Base-by-base conservation (phyloP, 2,329 filamentous ascomycete species). In the Talaromyces marneffei region DNA sequence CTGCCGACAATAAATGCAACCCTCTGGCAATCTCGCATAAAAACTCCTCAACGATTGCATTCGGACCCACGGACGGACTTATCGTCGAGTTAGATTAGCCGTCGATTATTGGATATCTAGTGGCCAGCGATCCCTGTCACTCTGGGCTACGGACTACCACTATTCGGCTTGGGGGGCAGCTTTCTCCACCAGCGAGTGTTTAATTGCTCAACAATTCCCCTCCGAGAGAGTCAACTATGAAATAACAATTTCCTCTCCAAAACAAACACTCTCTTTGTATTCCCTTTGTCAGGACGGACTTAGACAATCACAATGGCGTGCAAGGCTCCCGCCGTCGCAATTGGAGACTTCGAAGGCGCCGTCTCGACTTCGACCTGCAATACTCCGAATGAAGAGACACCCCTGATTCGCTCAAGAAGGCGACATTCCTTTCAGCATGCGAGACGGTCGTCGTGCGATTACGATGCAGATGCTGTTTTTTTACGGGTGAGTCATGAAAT, bases 401-500 rank as follows among this genome's bases (percentile, higher is more conserved):
- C 67, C 31, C 64, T 77, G 16, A 64, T 78, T 31, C 74, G 75
- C 46, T 74, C 75, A 60, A 74, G 77, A 35, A 71, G 74, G 55
- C 70, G 78, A 65, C 77, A 79, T 64, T 80, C 78, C 6, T 79
- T 79, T 62, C 76, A 80, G 64, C 73, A 72, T 31, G 66, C 73
- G 14, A 71, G 76, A 60, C 75, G 74, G 59, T 67, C 77, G 6
- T 78, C 76, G 4, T 78, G 74, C 59, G 74, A 79, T 57, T 77
- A 76, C 63, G 78, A 77, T 67, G 73, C 76, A 1, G 77, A 79
- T 62, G 77, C 77, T 12, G 71, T 79, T 16, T 79, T 76, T 53
- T 67, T 80, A n/a, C 70, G 75, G 63, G 75, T 77, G 52, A 68
- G 73, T 59, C 25, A 12, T 42, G 2, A 12, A 27, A 33, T 44